Evolutionary conservation across 768 basidiomycete genomes (phyloP).

Genomic region (Suillus subalutaceus): DNA sequence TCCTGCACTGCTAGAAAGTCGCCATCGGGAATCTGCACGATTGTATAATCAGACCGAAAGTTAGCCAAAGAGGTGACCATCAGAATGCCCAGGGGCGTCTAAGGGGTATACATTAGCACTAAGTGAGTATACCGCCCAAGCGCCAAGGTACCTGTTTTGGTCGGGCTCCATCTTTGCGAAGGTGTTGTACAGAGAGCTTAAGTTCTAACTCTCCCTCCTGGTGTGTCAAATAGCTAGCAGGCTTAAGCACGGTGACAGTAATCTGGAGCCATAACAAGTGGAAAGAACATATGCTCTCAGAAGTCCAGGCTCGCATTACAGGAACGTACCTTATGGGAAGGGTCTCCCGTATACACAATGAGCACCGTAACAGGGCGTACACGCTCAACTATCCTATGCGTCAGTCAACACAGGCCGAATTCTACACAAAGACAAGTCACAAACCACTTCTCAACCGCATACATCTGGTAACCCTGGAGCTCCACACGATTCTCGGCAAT

Average conservation of each 20-base stretch:
- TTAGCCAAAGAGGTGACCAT: constrained; percentile 85
- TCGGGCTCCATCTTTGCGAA: constrained; percentile 73
- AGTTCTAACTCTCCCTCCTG: constrained; percentile 56
- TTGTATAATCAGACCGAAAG: constrained; percentile 87
- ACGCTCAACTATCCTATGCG: constrained; percentile 66
- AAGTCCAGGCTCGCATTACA: not conserved
- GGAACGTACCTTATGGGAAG: constrained; percentile 57
- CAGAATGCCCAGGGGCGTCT: constrained; percentile 69
- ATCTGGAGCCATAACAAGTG: constrained; percentile 44
- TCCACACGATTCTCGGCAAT: constrained; percentile 50
- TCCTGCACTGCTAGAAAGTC: constrained; percentile 64
- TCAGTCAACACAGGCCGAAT: not conserved
- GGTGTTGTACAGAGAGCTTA: constrained; percentile 60
- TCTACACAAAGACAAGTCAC: constrained; percentile 1
- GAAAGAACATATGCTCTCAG: constrained; percentile 21
- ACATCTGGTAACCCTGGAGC: constrained; percentile 70
- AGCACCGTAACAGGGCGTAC: constrained; percentile 61
- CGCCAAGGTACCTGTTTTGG: constrained; percentile 56
- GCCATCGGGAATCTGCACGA: constrained; percentile 73
- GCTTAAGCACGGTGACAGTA: constrained; percentile 57
- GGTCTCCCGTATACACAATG: constrained; percentile 78
- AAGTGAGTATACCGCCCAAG: not conserved
- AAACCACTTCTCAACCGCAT: constrained; percentile 86
- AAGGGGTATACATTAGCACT: constrained; percentile 13
- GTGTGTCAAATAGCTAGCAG: constrained; percentile 42